Percentiles rank a stretch among this genome's conserved stretches.
Conservation (phyloP, 75 land plant species). For the Sequoia sempervirens region DNA sequence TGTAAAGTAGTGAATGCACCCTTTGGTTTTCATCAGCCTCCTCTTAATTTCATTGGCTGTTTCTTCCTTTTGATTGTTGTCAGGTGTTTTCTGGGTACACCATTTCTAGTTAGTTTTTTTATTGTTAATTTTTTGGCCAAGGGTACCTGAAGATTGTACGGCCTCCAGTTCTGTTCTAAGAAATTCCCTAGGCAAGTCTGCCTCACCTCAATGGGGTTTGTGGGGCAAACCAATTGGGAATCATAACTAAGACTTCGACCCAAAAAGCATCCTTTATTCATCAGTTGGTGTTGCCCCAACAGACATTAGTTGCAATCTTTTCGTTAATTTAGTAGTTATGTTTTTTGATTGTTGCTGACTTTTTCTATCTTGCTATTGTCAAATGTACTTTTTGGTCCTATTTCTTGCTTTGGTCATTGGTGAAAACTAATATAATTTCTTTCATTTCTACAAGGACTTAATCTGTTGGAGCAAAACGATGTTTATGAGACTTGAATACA, state of each 20-base stretch:
- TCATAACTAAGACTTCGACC: neutral
- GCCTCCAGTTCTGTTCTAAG: neutral
- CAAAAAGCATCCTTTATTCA: neutral
- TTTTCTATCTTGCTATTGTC: neutral
- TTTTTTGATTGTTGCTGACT: neutral
- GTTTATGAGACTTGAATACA: neutral
- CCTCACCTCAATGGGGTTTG: neutral
- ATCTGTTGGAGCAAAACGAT: neutral
- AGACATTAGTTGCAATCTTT: neutral
- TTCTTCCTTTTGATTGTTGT: neutral
- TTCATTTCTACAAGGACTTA: neutral
- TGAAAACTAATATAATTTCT: neutral
- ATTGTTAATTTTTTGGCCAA: neutral
- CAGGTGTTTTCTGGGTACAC: neutral
- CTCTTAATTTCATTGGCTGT: neutral
- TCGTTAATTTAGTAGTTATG: neutral
- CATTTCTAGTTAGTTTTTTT: neutral
- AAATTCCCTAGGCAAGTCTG: neutral
- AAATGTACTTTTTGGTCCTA: neutral
- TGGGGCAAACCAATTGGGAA: neutral
- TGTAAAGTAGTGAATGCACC: neutral
- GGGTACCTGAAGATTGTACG: neutral
- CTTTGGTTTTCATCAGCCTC: neutral
- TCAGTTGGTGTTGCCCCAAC: neutral
- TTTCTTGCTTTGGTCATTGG: neutral